A percentile compares a stretch with the other conserved stretches of the same genome.
phyloP scores from a whole-genome alignment of 352 stramenopile genomes.

The Blastocystis sp. region DNA sequence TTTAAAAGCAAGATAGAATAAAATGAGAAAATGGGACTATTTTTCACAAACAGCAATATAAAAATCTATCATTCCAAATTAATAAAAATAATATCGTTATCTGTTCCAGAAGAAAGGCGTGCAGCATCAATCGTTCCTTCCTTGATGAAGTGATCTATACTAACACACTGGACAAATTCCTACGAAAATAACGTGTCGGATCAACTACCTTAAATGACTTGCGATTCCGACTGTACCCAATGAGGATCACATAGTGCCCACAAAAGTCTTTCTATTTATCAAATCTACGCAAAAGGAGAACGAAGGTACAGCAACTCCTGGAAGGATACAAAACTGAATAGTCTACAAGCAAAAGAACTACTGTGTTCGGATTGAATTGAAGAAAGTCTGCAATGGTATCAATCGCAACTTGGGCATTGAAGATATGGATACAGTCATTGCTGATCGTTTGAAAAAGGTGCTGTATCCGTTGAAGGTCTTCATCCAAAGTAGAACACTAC shows the following conservation, averaged over 20 bases:
- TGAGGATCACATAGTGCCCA: conserved; percentile 33
- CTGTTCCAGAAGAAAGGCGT: neutral
- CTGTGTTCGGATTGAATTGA: conserved; percentile 23
- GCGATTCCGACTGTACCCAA: conserved; percentile 8
- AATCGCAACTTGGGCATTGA: conserved; percentile 20
- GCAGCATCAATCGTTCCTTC: neutral
- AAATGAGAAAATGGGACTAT: neutral
- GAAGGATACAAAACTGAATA: conserved; percentile 18
- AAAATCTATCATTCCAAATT: conserved; percentile 19
- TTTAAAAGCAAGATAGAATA: neutral
- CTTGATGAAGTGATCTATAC: conserved; percentile 38
- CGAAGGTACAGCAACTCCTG: conserved; percentile 11
- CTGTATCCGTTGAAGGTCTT: neutral
- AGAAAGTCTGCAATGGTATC: conserved; percentile 17
- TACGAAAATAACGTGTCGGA: conserved; percentile 49
- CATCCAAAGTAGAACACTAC: neutral
- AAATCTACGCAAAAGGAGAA: neutral
- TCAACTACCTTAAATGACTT: conserved; percentile 42
- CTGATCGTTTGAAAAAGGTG: conserved; percentile 17
- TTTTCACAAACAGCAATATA: neutral
- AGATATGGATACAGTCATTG: conserved; percentile 31
- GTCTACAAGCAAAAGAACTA: neutral
- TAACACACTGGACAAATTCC: neutral
- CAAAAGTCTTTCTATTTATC: neutral
- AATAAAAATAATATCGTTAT: conserved; percentile 56